Evolutionary conservation across 1,284 basidiomycete species (phyloP), one percentile per base, ranked within the genome.

Genomic region (Austropuccinia psidii): DNA sequence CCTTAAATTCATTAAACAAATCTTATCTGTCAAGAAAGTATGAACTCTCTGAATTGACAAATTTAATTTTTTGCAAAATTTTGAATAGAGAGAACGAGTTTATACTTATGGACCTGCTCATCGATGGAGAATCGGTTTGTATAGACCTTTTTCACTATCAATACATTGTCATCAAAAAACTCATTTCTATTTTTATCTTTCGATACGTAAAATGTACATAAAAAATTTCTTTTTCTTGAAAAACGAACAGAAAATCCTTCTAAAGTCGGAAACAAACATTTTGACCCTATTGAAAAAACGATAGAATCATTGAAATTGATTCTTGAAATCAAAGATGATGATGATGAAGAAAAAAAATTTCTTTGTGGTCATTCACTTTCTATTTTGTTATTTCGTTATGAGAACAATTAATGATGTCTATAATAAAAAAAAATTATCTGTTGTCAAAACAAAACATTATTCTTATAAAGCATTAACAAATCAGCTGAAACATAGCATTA

Each of bases 291-390:
- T 8, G 69, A 72, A 62, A 61, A 58, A 35, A 52, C 8, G 17
- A 19, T 62, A 33, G n/a, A 58, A 52, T 27, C 54, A 19, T 33
- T 72, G 13, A 72, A 62, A 39, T 39, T 31, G 52, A 61, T 72
- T 15, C 31, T 45, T 15, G 55, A 41, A 15, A 47, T 49, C 15
- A n/a, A n/a, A n/a, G n/a, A n/a, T n/a, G n/a, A n/a, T n/a, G 54
- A 69, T 9, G 67, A 69, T 29, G 69, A 72, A 11, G 45, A 49
- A 15, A 62, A 21, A 19, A 45, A 72, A 49, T 61, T 72, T 39
- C 33, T 72, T 15, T 72, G 69, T 37, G 69, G 69, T 39, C 69
- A 72, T 60, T 50, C 69, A 33, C 31, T 72, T 41, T 61, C 69
- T 39, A 41, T 72, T 15, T 31, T 72, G 17, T 62, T 72, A 41